These are phyloP conservation scores for Phytophthora citricola DNA, from an alignment of 352 stramenopile genomes.

Conservation along the genomic window DNA sequence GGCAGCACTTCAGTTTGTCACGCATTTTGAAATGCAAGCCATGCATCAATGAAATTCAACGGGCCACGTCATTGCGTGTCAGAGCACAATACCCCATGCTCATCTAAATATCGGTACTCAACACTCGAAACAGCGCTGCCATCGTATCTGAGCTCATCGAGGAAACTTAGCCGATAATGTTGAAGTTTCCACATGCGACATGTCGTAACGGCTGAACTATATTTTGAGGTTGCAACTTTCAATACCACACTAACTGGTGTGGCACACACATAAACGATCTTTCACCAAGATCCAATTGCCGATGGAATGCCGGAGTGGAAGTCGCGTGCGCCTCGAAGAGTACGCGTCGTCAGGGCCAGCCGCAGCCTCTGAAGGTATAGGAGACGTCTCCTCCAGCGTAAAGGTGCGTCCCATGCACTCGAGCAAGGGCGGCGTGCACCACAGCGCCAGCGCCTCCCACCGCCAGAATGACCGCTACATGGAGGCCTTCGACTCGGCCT, in stretches of 20 bases:
- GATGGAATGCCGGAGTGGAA: too few species aligned
- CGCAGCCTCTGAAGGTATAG: slow-evolving; percentile 24
- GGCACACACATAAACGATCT: slow-evolving; percentile 31
- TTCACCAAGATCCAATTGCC: background rate
- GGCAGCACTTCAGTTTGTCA: too few species aligned
- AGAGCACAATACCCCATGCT: too few species aligned
- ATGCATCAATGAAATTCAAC: too few species aligned
- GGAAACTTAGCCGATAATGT: slow-evolving; percentile 7
- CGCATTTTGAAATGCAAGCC: too few species aligned
- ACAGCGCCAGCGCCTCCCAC: slow-evolving; percentile 56
- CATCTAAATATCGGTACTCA: slow-evolving; percentile 1
- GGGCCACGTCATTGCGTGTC: slow-evolving; percentile 9
- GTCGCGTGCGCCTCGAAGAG: slow-evolving; percentile 60
- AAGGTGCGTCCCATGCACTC: slow-evolving; percentile 21
- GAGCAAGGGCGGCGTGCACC: slow-evolving; percentile 3
- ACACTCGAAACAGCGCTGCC: background rate
- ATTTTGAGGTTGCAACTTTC: slow-evolving; percentile 12
- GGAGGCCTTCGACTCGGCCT: slow-evolving; percentile 63
- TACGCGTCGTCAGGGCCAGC: slow-evolving; percentile 57
- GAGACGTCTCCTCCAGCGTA: slow-evolving; percentile 8
- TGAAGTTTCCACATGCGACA: slow-evolving; percentile 33
- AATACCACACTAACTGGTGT: slow-evolving; percentile 7
- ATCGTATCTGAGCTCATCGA: background rate
- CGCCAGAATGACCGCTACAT: slow-evolving; percentile 80
- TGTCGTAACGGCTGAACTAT: background rate